These are phyloP conservation scores for Chlorokybus atmophyticus DNA, from an alignment of 139 green algal species.

Conservation along the genomic window DNA sequence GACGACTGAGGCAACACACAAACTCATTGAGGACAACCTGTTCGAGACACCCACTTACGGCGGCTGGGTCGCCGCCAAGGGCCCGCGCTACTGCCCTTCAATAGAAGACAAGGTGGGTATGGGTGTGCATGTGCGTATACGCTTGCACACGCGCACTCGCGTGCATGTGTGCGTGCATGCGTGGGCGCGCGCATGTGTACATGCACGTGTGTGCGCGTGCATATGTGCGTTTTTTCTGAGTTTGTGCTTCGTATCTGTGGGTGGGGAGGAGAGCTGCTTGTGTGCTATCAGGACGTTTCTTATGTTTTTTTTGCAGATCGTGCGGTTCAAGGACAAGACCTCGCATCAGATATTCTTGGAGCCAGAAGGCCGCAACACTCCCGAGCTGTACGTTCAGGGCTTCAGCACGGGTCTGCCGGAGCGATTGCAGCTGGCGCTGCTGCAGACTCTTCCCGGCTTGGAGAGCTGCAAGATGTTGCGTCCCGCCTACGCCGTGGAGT, in stretches of 20 bases:
- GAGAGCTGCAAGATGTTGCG: constrained; percentile 72
- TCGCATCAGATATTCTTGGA: constrained; percentile 93
- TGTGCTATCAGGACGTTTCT: no score
- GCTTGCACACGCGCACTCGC: not conserved
- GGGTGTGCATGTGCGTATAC: not conserved
- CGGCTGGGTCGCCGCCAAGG: constrained; percentile 72
- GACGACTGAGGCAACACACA: constrained; percentile 79
- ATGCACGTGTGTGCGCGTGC: no score
- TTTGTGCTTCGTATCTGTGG: no score
- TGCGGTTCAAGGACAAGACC: constrained; percentile 85
- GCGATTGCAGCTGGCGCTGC: constrained; percentile 77
- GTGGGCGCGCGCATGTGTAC: no score
- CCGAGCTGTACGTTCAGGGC: constrained; percentile 85
- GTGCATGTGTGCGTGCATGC: not conserved
- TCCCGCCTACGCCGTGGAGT: constrained; percentile 94
- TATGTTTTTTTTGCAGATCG: constrained; percentile 40
- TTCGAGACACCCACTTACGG: constrained; percentile 91
- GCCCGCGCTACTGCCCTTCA: constrained; percentile 88
- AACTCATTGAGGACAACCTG: constrained; percentile 65
- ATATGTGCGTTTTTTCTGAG: no score
- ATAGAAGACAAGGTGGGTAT: constrained; percentile 84
- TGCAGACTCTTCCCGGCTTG: constrained; percentile 82
- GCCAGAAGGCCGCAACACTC: constrained; percentile 78
- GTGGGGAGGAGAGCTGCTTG: no score
- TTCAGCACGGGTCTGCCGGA: constrained; percentile 88